Conservation (phyloP, 805 yeast species). For the Hanseniaspora taiwanica region DNA sequence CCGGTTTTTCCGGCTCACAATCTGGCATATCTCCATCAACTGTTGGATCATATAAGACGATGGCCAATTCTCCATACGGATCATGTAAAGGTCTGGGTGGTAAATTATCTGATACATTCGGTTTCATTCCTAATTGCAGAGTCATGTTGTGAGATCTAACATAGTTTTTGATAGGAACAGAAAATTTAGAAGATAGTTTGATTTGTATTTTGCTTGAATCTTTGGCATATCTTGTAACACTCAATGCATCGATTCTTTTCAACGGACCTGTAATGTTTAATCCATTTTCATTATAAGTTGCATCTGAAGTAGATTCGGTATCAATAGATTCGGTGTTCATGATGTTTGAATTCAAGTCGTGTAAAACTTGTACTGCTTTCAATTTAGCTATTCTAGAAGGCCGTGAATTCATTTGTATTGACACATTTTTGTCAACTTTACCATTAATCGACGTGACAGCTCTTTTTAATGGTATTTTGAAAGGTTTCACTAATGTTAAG, state of each 20-base stretch:
- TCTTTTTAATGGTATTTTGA: constrained; percentile 44
- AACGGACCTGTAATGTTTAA: constrained; percentile 4
- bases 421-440: constrained; percentile 6
- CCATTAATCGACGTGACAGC: neutral
- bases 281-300: neutral
- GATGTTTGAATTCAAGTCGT: neutral
- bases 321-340: constrained; percentile 24
- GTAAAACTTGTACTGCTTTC: neutral
- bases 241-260: constrained; percentile 45
- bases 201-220: constrained; percentile 28
- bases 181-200: constrained; percentile 36
- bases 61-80: constrained; percentile 86
- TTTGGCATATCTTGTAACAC: constrained; percentile 37
- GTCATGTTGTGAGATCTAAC: constrained; percentile 36
- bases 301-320: constrained; percentile 17
- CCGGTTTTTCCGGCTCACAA: constrained; percentile 8
- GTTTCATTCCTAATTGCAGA: constrained; percentile 74
- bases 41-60: constrained; percentile 90
- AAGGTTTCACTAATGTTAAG: constrained; percentile 47
- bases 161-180: constrained; percentile 43
- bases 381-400: constrained; percentile 16
- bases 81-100: constrained; percentile 94
- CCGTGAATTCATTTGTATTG: constrained; percentile 9
- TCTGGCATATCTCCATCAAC: constrained; percentile 43
- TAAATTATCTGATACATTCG: constrained; percentile 31